Conservation (phyloP, 352 stramenopile genomes). For the Phytophthora gonapodyides region DNA sequence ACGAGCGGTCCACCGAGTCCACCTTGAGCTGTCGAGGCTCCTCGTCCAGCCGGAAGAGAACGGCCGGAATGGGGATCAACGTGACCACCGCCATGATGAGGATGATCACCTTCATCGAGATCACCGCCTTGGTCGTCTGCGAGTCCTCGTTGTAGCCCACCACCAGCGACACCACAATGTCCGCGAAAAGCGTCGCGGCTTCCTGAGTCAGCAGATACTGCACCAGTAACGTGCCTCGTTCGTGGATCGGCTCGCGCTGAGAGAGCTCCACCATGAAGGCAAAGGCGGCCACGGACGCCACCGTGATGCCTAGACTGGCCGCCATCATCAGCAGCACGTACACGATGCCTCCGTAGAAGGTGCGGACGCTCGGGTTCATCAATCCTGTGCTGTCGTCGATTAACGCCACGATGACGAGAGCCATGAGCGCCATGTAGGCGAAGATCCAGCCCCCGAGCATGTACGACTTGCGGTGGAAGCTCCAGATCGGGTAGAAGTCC, state of each 20-base stretch:
- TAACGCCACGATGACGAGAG: slow-evolving; percentile 62
- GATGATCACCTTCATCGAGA: slow-evolving; percentile 76
- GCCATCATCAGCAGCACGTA: slow-evolving; percentile 79
- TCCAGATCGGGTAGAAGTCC: slow-evolving; percentile 80
- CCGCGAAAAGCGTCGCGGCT: slow-evolving; percentile 44
- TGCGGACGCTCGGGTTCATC: slow-evolving; percentile 46
- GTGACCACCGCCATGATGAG: slow-evolving; percentile 71
- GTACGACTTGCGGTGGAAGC: slow-evolving; percentile 78
- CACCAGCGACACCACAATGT: slow-evolving; percentile 45
- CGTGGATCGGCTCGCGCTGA: slow-evolving; percentile 77
- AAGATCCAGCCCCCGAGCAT: slow-evolving; percentile 76
- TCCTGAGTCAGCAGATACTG: slow-evolving; percentile 72
- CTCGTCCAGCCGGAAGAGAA: slow-evolving; percentile 69
- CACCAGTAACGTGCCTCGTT: slow-evolving; percentile 64
- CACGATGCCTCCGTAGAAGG: slow-evolving; percentile 61
- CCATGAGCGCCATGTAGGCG: slow-evolving; percentile 73
- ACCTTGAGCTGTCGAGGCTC: slow-evolving; percentile 77
- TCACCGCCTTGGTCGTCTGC: slow-evolving; percentile 36
- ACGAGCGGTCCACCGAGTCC: slow-evolving; percentile 63
- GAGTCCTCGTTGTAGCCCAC: slow-evolving; percentile 48
- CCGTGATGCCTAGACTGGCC: slow-evolving; percentile 61
- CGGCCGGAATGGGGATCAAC: slow-evolving; percentile 64
- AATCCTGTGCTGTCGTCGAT: slow-evolving; percentile 51
- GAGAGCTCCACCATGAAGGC: slow-evolving; percentile 78
- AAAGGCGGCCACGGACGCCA: slow-evolving; percentile 61